Conservation (phyloP, 352 stramenopile species). For the Phytophthora multivora region DNA sequence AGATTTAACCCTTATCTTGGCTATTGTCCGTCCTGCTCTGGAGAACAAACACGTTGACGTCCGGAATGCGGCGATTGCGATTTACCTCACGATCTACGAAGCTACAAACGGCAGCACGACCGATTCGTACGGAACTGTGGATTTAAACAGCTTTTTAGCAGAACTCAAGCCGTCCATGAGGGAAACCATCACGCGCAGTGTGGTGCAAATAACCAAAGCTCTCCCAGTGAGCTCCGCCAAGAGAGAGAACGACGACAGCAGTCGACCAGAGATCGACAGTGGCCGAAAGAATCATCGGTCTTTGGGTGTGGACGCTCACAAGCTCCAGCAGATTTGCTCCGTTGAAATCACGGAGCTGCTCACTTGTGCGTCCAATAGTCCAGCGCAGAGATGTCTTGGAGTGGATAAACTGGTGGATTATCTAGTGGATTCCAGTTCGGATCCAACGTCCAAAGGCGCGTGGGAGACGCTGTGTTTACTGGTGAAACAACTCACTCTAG, state of each 20-base stretch:
- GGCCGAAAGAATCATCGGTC: conserved; percentile 47
- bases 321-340: conserved; percentile 57
- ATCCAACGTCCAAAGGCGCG: conserved; percentile 54
- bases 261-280: conserved; percentile 55
- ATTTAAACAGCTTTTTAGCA: conserved; percentile 68
- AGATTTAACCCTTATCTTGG: conserved; percentile 49
- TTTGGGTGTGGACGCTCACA: conserved; percentile 65
- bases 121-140: conserved; percentile 38
- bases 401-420: conserved; percentile 60
- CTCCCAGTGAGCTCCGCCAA: conserved; percentile 16
- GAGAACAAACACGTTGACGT: conserved; percentile 89
- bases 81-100: conserved; percentile 77
- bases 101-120: conserved; percentile 54
- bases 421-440: conserved; percentile 36
- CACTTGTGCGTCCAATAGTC: conserved; percentile 37
- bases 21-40: conserved; percentile 54
- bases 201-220: conserved; percentile 69
- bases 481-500: conserved; percentile 67
- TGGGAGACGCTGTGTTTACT: conserved; percentile 81
- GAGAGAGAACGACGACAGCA: conserved; percentile 22
- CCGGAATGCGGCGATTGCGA: conserved; percentile 67
- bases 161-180: conserved; percentile 73
- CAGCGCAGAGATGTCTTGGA: conserved; percentile 49
- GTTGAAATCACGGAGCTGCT: conserved; percentile 60
- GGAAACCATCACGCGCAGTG: conserved; percentile 71